Percentiles rank a stretch among this genome's conserved stretches.
Conservation (phyloP, 495 filamentous ascomycete species). For the Talaromyces thailandensis region DNA sequence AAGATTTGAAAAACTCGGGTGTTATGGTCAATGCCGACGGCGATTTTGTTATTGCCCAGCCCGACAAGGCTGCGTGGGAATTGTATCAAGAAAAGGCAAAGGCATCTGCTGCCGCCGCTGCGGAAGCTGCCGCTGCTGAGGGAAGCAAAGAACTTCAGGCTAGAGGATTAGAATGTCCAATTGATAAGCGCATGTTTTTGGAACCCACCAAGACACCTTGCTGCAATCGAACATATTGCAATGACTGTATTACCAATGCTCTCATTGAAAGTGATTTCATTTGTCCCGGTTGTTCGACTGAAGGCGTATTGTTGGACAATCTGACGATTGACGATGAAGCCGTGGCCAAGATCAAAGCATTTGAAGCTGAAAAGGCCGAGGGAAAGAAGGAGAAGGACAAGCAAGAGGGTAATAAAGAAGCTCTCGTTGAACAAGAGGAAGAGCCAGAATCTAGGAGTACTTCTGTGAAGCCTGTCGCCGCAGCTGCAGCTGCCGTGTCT, state of each 20-base stretch:
- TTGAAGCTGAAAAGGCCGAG: constrained; percentile 59
- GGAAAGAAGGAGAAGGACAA: constrained; percentile 56
- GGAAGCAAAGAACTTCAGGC: constrained; percentile 75
- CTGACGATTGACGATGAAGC: constrained; percentile 72
- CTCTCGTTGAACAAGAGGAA: neutral
- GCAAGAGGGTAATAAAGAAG: constrained; percentile 18
- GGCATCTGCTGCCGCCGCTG: constrained; percentile 68
- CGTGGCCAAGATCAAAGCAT: constrained; percentile 67
- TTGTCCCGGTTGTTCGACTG: constrained; percentile 83
- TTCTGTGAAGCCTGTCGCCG: constrained; percentile 5
- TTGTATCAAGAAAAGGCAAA: constrained; percentile 89
- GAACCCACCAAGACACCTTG: constrained; percentile 97
- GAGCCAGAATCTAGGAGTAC: neutral
- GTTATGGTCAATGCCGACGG: constrained; percentile 97
- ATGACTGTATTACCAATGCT: constrained; percentile 96
- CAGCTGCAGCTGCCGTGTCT: constrained; percentile 11
- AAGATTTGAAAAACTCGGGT: constrained; percentile 70
- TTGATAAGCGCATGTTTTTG: constrained; percentile 95
- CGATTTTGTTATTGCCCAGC: constrained; percentile 89
- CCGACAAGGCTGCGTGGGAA: constrained; percentile 93
- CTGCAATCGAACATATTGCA: constrained; percentile 95
- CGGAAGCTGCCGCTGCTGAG: constrained; percentile 57
- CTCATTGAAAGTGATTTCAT: constrained; percentile 96
- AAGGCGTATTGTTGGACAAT: constrained; percentile 89
- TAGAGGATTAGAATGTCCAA: constrained; percentile 80